phyloP scores from a whole-genome alignment of 768 basidiomycete genomes.

The Pleurotus platypus region DNA sequence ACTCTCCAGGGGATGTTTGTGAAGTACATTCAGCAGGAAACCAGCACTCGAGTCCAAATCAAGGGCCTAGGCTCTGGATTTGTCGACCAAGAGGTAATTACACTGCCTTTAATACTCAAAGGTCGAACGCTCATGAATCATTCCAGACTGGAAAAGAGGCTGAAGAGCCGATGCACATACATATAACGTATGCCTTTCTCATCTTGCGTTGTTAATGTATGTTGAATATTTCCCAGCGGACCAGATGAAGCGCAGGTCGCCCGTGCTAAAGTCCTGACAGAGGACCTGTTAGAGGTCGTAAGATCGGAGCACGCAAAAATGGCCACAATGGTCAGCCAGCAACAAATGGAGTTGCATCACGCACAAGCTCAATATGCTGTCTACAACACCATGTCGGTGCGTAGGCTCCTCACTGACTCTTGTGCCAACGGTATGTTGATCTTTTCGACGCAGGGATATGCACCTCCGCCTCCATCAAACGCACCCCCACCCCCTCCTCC shows the following conservation, averaged over 20 bases:
- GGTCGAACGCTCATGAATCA: background rate
- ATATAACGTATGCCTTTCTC: constrained; percentile 69
- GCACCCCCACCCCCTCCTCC: constrained; percentile 55
- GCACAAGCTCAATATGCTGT: constrained; percentile 79
- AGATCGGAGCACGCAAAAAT: constrained; percentile 85
- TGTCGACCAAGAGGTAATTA: constrained; percentile 52
- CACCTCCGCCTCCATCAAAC: constrained; percentile 46
- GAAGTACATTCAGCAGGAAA: constrained; percentile 97
- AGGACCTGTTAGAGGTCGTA: constrained; percentile 89
- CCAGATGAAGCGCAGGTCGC: constrained; percentile 87
- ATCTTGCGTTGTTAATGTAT: constrained; percentile 6
- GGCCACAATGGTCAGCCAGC: constrained; percentile 55
- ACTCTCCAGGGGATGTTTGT: constrained; percentile 53
- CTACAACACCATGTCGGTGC: constrained; percentile 58
- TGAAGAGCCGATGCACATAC: constrained; percentile 89
- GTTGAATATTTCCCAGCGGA: constrained; percentile 34
- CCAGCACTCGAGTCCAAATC: constrained; percentile 93
- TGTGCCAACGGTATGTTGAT: no score
- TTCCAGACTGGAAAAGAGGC: constrained; percentile 75
- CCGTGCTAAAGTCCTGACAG: constrained; percentile 81
- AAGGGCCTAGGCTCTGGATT: constrained; percentile 95
- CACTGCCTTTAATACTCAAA: background rate
- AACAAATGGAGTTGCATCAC: constrained; percentile 86
- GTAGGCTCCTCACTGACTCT: constrained; percentile 22
- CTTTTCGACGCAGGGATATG: constrained; percentile 31